phyloP scores from a whole-genome alignment of 164 flowering plant genomes.

The Pachysandra terminalis region DNA sequence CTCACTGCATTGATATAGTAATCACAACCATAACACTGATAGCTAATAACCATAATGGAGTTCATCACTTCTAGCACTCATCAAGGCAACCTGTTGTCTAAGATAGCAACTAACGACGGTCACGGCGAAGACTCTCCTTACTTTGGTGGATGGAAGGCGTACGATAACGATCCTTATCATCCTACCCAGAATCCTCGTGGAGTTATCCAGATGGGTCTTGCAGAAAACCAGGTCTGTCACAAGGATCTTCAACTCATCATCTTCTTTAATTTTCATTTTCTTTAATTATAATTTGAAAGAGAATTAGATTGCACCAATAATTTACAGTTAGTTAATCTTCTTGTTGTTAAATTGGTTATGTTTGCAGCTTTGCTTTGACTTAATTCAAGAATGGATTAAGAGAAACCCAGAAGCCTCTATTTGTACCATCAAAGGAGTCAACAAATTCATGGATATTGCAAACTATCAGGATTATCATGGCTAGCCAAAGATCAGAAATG shows the following conservation, averaged over 20 bases:
- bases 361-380: conserved; percentile 68
- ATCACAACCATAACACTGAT: neutral
- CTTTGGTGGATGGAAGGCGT: conserved; percentile 36
- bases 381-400: conserved; percentile 65
- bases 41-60: neutral
- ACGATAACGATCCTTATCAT: conserved; percentile 28
- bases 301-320: neutral
- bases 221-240: conserved; percentile 30
- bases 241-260: neutral
- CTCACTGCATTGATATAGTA: neutral
- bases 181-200: conserved; percentile 24
- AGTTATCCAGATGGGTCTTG: conserved; percentile 36
- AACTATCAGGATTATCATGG: conserved; percentile 89
- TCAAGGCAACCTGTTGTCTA: conserved; percentile 14
- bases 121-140: conserved; percentile 31
- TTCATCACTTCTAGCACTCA: neutral
- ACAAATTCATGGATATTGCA: conserved; percentile 59
- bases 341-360: neutral
- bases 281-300: neutral
- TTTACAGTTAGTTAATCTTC: neutral
- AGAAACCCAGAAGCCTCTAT: conserved; percentile 74
- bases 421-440: conserved; percentile 57
- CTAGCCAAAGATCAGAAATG: conserved; percentile 69
- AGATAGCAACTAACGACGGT: conserved; percentile 25
- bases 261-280: neutral